Base-by-base conservation (phyloP, 768 basidiomycete genomes). In the Chiua virens region DNA sequence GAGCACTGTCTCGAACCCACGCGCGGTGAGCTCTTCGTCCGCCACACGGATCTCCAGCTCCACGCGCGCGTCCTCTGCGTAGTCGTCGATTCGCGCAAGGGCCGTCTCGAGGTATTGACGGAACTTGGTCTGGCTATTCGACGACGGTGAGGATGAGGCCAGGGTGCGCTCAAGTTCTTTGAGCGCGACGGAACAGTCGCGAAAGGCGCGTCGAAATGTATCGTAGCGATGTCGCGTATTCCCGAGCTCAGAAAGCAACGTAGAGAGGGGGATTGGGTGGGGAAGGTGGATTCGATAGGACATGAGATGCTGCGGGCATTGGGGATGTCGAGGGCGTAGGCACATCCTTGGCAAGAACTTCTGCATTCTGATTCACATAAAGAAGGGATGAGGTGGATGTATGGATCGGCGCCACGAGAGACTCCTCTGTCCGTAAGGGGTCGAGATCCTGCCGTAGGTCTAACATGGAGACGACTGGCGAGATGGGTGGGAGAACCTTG, bases 1-100 rank as follows among this genome's bases (percentile, higher is more conserved):
- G 13, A 91, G 70, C n/a, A 90, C 64, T 1, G 86, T 82, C 57
- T 84, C 81, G 52, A 83, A 92, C 4, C 89, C 89, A 8, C 75
- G 76, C 8, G 74, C 72, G 0, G 85, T 73, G 14, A 92, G 75
- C 11, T 75, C 77, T 55, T 89, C 89, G 61, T 93, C 90, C 3
- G 86, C 79, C 10, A 84, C 71, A 21, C 82, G 79, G 36, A 92
- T 92, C 69, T 92, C 90, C 20, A 93, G 71, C 62, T 92, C 90
- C 10, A 93, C 90, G 1, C 87, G 81, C 1, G 82, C 82, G 56
- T 92, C 90, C 63, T 92, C 90, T 5, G 80, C 80, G 61, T 79
- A 88, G 62, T 93, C 87, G 47, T 82, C 75, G 38, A 93, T 73
- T 8, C 89, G 75, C 22, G 80, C 74, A 17, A 87, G 68, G 6